Evolutionary conservation across 148 eudicot species (phyloP).

Genomic region (Arbutus unedo): DNA sequence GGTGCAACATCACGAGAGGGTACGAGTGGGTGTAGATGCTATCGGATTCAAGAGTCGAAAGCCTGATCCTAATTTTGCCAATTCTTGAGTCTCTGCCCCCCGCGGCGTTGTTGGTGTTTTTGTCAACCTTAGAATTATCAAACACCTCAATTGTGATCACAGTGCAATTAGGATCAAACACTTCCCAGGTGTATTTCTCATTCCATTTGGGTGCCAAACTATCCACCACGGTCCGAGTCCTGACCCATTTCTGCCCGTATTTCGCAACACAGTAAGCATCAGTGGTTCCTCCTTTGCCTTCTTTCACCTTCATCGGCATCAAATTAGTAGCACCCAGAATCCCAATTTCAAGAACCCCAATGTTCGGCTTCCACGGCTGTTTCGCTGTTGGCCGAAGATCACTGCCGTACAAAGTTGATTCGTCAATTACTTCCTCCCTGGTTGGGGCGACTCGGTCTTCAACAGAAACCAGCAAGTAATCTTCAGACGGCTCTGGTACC

Average conservation of each 20-base stretch:
- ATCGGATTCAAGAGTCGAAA: constrained; percentile 76
- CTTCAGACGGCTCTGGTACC: constrained; percentile 92
- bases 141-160: constrained; percentile 86
- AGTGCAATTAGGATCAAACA: constrained; percentile 83
- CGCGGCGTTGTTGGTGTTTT: constrained; percentile 25
- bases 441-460: constrained; percentile 74
- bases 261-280: constrained; percentile 95
- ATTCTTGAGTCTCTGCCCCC: constrained; percentile 58
- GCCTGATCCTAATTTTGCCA: constrained; percentile 80
- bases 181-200: constrained; percentile 99
- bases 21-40: constrained; percentile 86
- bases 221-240: constrained; percentile 78
- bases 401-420: constrained; percentile 81
- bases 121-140: constrained; percentile 68
- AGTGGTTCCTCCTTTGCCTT: constrained; percentile 63
- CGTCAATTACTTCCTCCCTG: constrained; percentile 77
- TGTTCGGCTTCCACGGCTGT: constrained; percentile 83
- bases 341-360: constrained; percentile 94
- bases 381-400: constrained; percentile 86
- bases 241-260: constrained; percentile 91
- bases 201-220: constrained; percentile 85
- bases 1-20: constrained; percentile 72
- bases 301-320: constrained; percentile 81
- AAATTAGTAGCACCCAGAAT: constrained; percentile 73
- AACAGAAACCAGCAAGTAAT: constrained; percentile 55